Base-by-base conservation (phyloP, 441 rosid genomes). In the Populus hybrid region DNA sequence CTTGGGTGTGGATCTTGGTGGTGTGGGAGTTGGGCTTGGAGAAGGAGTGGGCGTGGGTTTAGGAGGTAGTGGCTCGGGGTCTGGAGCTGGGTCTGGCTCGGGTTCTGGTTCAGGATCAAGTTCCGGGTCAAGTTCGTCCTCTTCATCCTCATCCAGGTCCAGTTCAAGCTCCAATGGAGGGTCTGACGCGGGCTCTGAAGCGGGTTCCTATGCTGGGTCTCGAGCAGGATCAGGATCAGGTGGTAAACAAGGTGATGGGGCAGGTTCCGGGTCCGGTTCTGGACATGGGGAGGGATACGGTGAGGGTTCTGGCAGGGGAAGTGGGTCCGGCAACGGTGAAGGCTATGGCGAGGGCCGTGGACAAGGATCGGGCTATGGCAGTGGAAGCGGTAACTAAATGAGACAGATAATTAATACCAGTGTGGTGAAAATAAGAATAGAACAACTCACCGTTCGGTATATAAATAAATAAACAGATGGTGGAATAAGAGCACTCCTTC, bases 191-290 rank as follows among this genome's bases (percentile, higher is more conserved):
- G 91, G 90, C 33, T 89, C 92, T 3, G 90, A 86, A 69, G 94
- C 91, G 0, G 93, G 91, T 42, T 91, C 91, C 9, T 86, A 80
- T 66, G 91, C 90, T 1, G 92, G 94, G 18, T 90, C 94, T 28
- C 79, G 77, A 76, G 87, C 89, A 11, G 77, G 81, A 10, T 79
- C 82, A n/a, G 82, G 92, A 0, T 77, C 85, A 0, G 79, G 81
- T 23, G 85, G 87, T 71, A 21, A 63, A 2, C 4, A 31, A 29
- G 42, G 40, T 14, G 20, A 24, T 67, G 40, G 70, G 18, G 40
- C 21, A 3, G 40, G 38, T 3, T 29, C 38, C 1, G 70, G 70
- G 3, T 67, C 40, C 2, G 76, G 76, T 29, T 68, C 31, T 67
- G 90, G 84, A 36, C 14, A 65, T 38, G 91, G 87, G 38, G 86